These are phyloP conservation scores for Penicillium paneum DNA, from an alignment of 2,329 filamentous ascomycete genomes.

Conservation along the genomic window DNA sequence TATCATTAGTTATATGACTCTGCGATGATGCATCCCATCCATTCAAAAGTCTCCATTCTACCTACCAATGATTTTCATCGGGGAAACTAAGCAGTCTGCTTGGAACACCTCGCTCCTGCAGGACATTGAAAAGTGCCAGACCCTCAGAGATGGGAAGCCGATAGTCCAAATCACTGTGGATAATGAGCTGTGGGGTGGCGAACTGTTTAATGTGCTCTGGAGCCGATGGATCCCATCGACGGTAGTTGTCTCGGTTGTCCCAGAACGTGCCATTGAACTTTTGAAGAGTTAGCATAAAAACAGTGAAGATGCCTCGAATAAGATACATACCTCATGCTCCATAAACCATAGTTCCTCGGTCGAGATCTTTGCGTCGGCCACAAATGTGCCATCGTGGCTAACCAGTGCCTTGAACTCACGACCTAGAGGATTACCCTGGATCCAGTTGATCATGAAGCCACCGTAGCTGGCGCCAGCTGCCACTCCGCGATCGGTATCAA, in stretches of 20 bases:
- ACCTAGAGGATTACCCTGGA: slow-evolving; percentile 80
- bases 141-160: slow-evolving; percentile 79
- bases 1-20: neutral
- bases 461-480: slow-evolving; percentile 44
- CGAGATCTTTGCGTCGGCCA: slow-evolving; percentile 50
- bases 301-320: neutral
- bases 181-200: slow-evolving; percentile 76
- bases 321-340: slow-evolving; percentile 41
- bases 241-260: slow-evolving; percentile 59
- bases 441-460: slow-evolving; percentile 66
- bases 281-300: neutral
- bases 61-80: slow-evolving; percentile 62
- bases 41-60: neutral
- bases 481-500: slow-evolving; percentile 40
- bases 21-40: neutral
- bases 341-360: slow-evolving; percentile 54
- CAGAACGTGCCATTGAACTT: slow-evolving; percentile 51
- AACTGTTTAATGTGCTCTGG: slow-evolving; percentile 63
- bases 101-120: slow-evolving; percentile 69
- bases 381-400: slow-evolving; percentile 83
- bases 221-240: slow-evolving; percentile 63
- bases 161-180: slow-evolving; percentile 84
- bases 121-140: slow-evolving; percentile 73
- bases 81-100: slow-evolving; percentile 77
- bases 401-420: slow-evolving; percentile 84